Base-by-base conservation (phyloP, 805 yeast species). In the Pichia cephalocereana region DNA sequence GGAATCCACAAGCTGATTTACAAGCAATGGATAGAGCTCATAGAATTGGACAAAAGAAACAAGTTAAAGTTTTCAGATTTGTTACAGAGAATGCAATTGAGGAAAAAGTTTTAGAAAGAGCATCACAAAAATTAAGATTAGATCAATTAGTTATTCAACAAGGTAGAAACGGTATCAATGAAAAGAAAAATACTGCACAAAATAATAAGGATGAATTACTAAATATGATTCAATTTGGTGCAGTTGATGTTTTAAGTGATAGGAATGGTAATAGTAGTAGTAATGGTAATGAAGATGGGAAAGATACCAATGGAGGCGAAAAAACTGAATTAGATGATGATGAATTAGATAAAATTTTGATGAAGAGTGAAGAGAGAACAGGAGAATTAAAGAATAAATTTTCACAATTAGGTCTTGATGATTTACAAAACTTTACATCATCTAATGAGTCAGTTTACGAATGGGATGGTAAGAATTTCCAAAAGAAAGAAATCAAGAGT, bases 21-120 rank as follows among this genome's bases (percentile, higher is more conserved):
- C 95, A 85, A 65, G 91, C 91, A 1, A 85, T 85, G 93, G 95
- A 85, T 62, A 75, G 95, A 69, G 93, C 93, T 0, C 95, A 85
- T 65, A 76, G 95, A 72, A 85, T 85, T 60, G 95, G 95, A 8
- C 95, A 85, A 63, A 85, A 83, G 41, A 85, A 84, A 55, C 95
- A 85, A 62, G 95, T 85, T 30, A 80, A 77, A 58, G 93, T 85
- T 3, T 85, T 79, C 59, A 71, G 95, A 66, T 77, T 85, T 53
- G 77, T 85, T 46, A 83, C 93, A 6, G 90, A 84, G 57, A 82
- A 85, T 62, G 87, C 91, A 15, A 86, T 86, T 49, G 93, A 86
- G 63, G 93, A 85, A 57, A 85, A 85, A 60, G 85, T 86, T 36
- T 64, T 86, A 52, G 93, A 85, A 59, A 72, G 93, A 60, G 93